Evolutionary conservation across 75 land plant species (phyloP), one percentile per base, ranked within the genome.

Genomic region (Sequoiadendron giganteum): DNA sequence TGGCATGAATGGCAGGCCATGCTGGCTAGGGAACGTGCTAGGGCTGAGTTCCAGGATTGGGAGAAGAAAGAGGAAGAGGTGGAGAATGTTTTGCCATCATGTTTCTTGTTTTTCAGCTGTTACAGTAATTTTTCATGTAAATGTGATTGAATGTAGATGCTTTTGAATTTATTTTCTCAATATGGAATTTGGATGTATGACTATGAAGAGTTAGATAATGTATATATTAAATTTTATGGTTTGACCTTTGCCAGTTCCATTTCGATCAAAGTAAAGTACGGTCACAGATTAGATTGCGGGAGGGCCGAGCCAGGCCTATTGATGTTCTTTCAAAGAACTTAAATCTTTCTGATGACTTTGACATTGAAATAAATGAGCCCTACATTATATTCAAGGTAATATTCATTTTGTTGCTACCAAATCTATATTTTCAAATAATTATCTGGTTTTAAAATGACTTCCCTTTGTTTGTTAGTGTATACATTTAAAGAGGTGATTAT

Each of bases 11-110:
- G 84, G 73, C 90, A 96, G 97, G 99, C 97, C 45, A 42, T 98
- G 93, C 89, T 98, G 72, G 99, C 99, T 21, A 93, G 99, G 76
- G 99, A 98, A 85, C 93, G 99, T 87, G 99, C 99, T 38, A 92
- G 95, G 30, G 99, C 99, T 84, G 99, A 98, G 90, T 96, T 94
- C 82, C 97, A 96, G 52, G 99, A 98, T 83, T 98, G 99, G 97
- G 99, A 98, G 88, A 97, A 97, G 92, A 98, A 98, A 89, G 99
- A 98, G 90, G 99, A 98, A 87, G 99, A 98, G 95, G 98, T 96
- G 42, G 85, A 36, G 28, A 56, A 21, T 79, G n/a, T 83, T 87
- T 70, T 77, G 84, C 34, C 52, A 82, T 47, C 84, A 47, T 82
- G 3, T 82, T n/a, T 56, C 73, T 21, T 43, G 30, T 85, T 68